Base-by-base conservation (phyloP, 257 asterid species). In the Ajuga chamaepitys region DNA sequence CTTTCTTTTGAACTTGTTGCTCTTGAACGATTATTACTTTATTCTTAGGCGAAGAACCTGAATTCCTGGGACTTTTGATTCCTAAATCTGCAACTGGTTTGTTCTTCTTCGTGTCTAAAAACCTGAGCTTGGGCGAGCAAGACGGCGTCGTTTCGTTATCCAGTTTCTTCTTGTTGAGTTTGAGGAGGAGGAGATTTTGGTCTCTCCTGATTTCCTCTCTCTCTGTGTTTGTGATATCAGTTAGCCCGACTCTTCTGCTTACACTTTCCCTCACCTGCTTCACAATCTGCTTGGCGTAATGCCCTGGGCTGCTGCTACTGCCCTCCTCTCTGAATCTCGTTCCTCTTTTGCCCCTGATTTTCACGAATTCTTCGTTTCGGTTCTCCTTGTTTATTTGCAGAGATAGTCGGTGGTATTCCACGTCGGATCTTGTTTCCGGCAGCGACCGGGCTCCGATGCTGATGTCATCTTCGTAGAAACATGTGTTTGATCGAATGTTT, bases 391-490 rank as follows among this genome's bases (percentile, higher is more conserved):
- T 81, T 25, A 87, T 68, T 52, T 84, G 94, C 11, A 91, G 86
- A 1, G 98, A 88, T 1, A 81, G 83, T 57, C 98, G 66, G 79
- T 81, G 76, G 46, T 62, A 70, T 16, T 84, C 98, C 18, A 75
- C 92, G 26, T 91, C 97, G 2, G 97, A 86, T 70, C 86, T 80
- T 41, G 96, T 82, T 32, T 83, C 96, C 2, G 96, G 96, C 58
- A 89, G 66, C 0, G 97, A 88, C 3, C 84, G 73, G 0, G 83
- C 83, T 7, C 94, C 91, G 4, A 67, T 59, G 28, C 65, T 66
- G 51, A 75, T 70, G 28, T 81, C 82, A 14, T 81, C 81, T 41
- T 83, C 82, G 48, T 26, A 73, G 53, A 75, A 79, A 22, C 40
- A 48, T 20, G 53, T 66, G 54, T 48, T 51, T 1, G 72, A 47